These are phyloP conservation scores for Persicaria maculosa DNA, from an alignment of 148 eudicot species.

Conservation along the genomic window DNA sequence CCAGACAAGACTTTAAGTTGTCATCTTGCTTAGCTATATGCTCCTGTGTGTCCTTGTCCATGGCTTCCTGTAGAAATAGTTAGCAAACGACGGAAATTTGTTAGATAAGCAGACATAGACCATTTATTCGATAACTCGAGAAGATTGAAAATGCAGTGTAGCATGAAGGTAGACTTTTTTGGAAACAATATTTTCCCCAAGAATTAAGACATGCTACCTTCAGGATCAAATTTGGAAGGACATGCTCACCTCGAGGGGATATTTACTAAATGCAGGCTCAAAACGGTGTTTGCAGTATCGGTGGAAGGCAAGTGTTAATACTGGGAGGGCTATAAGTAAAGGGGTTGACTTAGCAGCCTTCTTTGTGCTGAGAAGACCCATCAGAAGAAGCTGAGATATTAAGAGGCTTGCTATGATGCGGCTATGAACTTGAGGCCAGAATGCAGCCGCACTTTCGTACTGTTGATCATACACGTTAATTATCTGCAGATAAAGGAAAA, in stretches of 20 bases:
- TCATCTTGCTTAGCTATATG: conserved; percentile 35
- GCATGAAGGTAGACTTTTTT: too few relatives aligned
- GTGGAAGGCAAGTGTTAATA: conserved; percentile 78
- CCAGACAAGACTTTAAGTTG: conserved; percentile 54
- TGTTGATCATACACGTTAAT: conserved; percentile 86
- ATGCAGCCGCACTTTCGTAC: conserved; percentile 91
- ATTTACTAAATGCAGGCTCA: conserved; percentile 82
- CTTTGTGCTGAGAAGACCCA: conserved; percentile 89
- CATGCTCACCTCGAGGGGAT: conserved; percentile 78
- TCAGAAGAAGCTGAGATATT: conserved; percentile 81
- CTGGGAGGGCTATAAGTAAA: conserved; percentile 62
- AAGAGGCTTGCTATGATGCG: conserved; percentile 85
- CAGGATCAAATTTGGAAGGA: not conserved
- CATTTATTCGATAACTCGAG: too few relatives aligned
- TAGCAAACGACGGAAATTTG: not conserved
- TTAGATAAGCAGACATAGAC: too few relatives aligned
- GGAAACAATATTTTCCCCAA: too few relatives aligned
- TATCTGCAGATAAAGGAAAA: conserved; percentile 34
- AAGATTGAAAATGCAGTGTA: too few relatives aligned
- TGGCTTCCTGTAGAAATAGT: conserved; percentile 59
- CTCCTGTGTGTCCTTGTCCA: conserved; percentile 69
- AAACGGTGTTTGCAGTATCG: conserved; percentile 88
- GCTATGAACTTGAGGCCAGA: conserved; percentile 95
- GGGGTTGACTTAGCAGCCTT: conserved; percentile 91
- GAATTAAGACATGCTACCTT: too few relatives aligned